Percentiles rank a stretch among this genome's conserved stretches.
phyloP scores from a whole-genome alignment of 768 basidiomycete species.

The Podaxis sp. region DNA sequence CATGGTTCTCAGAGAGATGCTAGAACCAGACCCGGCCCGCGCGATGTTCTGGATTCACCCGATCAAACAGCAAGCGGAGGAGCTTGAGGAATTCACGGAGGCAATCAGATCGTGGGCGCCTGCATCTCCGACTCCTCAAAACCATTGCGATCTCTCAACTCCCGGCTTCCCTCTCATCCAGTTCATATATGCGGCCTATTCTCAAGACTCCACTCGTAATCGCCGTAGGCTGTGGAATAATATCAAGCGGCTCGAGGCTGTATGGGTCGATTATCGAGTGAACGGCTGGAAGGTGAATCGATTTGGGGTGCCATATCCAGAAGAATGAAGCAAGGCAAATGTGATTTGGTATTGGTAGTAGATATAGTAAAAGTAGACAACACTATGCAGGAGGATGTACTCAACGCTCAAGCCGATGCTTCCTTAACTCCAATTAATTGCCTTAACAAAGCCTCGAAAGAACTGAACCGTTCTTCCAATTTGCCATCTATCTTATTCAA shows the following conservation, averaged over 20 bases:
- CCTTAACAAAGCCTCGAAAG: neutral
- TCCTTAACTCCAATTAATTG: neutral
- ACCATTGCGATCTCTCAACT: neutral
- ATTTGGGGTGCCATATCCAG: slow-evolving; percentile 7
- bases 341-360: neutral
- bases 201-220: neutral
- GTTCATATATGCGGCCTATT: neutral
- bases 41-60: slow-evolving; percentile 9
- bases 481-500: slow-evolving; percentile 21
- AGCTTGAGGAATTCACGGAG: neutral
- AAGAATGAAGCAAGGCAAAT: neutral
- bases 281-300: slow-evolving; percentile 12
- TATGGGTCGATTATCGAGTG: slow-evolving; percentile 6
- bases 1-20: slow-evolving; percentile 7
- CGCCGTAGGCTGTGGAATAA: slow-evolving; percentile 4
- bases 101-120: neutral
- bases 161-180: neutral
- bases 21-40: neutral
- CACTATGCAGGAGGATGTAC: neutral
- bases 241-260: neutral
- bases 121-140: neutral
- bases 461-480: slow-evolving; percentile 15
- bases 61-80: neutral
- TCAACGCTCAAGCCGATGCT: neutral
- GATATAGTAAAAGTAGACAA: neutral